A percentile compares a stretch with the other conserved stretches of the same genome.
Conservation (phyloP, 331 rosid genomes). For the Telfairia occidentalis region DNA sequence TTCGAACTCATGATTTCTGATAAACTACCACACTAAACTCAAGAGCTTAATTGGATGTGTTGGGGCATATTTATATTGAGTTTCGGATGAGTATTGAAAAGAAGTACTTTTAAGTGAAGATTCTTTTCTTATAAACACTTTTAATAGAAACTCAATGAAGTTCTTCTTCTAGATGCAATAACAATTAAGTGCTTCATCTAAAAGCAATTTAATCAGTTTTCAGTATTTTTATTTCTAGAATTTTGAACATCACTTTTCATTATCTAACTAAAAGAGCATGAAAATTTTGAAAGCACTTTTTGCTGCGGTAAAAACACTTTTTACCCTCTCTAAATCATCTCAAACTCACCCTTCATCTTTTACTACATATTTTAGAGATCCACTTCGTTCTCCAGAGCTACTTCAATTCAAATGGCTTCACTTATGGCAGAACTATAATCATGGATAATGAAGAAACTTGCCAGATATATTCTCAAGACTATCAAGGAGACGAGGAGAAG, state of each 20-base stretch:
- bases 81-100: too few species aligned
- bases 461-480: conserved; percentile 84
- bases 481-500: conserved; percentile 83
- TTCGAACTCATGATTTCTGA: not conserved
- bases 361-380: not conserved
- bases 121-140: not conserved
- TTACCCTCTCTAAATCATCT: not conserved
- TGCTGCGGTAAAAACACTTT: not conserved
- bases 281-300: not conserved
- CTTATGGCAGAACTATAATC: not conserved
- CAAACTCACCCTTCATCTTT: not conserved
- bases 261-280: not conserved
- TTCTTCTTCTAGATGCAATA: not conserved
- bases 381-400: not conserved
- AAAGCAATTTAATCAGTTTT: not conserved
- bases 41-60: not conserved
- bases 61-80: not conserved
- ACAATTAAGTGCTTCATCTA: not conserved
- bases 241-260: not conserved
- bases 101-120: not conserved
- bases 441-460: conserved; percentile 13
- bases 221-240: not conserved
- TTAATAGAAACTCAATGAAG: not conserved
- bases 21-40: not conserved
- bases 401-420: not conserved